A percentile compares a stretch with the other conserved stretches of the same genome.
Conservation (phyloP, 768 basidiomycete species). For the Asterophora parasitica region DNA sequence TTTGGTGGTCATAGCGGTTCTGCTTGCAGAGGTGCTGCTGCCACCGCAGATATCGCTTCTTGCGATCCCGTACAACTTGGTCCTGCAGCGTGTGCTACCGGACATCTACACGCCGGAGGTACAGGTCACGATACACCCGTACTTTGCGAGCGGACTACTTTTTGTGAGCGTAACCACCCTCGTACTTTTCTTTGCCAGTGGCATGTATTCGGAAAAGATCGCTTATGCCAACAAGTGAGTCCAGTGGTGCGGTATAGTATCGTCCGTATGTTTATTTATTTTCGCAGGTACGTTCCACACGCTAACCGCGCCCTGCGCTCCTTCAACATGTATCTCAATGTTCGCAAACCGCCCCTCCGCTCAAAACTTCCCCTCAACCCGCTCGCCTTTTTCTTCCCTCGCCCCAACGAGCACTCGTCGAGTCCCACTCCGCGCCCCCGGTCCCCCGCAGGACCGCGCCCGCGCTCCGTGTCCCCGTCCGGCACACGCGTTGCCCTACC, state of each 20-base stretch:
- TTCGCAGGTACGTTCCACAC: conserved; percentile 88
- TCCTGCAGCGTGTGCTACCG: conserved; percentile 49
- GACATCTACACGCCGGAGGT: conserved; percentile 39
- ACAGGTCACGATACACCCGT: conserved; percentile 56
- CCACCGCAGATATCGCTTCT: conserved; percentile 59
- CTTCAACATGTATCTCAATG: conserved; percentile 97
- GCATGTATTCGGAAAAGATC: conserved; percentile 95
- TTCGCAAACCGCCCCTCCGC: conserved; percentile 71
- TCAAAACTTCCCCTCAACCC: conserved; percentile 55
- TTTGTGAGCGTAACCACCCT: conserved; percentile 90
- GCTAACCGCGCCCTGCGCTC: conserved; percentile 88
- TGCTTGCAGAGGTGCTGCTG: conserved; percentile 72
- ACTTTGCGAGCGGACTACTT: conserved; percentile 72
- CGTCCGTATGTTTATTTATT: background rate
- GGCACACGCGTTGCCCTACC: conserved; percentile 38
- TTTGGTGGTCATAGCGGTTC: conserved; percentile 59
- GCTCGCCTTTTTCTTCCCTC: conserved; percentile 54
- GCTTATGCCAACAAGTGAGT: conserved; percentile 92
- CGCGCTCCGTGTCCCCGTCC: conserved; percentile 28
- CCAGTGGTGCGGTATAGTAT: background rate
- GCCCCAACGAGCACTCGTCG: conserved; percentile 27
- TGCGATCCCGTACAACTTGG: conserved; percentile 52
- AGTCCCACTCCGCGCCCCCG: conserved; percentile 27
- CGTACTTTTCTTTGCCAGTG: conserved; percentile 91
- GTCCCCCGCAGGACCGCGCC: conserved; percentile 30